Percentiles rank a stretch among this genome's conserved stretches.
phyloP scores from a whole-genome alignment of 345 rosid species.

The Euphorbia peplus region DNA sequence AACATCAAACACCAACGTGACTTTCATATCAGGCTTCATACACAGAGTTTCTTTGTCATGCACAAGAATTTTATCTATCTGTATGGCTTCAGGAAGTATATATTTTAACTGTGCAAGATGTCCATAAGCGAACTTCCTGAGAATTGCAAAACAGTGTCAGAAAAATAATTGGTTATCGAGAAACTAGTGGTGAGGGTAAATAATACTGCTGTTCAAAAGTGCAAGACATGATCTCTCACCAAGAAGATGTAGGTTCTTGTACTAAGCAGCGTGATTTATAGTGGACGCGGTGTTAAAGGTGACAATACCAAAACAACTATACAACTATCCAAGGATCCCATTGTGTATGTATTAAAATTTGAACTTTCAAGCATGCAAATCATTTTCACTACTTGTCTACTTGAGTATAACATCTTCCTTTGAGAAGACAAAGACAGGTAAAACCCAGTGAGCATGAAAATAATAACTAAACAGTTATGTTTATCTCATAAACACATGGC shows the following conservation, averaged over 20 bases:
- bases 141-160: not conserved
- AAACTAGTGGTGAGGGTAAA: not conserved
- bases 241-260: not conserved
- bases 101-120: conserved; percentile 50
- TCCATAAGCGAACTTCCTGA: conserved; percentile 35
- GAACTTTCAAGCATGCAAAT: not conserved
- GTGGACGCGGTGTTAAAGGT: not conserved
- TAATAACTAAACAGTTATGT: no score
- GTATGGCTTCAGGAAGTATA: conserved; percentile 45
- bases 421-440: not conserved
- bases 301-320: not conserved
- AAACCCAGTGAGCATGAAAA: not conserved
- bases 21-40: conserved; percentile 43
- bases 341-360: no score
- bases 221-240: not conserved
- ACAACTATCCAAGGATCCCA: not conserved
- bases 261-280: not conserved
- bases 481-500: not conserved
- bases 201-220: not conserved
- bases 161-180: not conserved
- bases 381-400: not conserved
- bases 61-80: conserved; percentile 39
- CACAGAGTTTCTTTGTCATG: conserved; percentile 44
- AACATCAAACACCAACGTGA: conserved; percentile 33
- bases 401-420: not conserved